Evolutionary conservation across 441 rosid genomes (phyloP).

Genomic region (Hura crepitans): DNA sequence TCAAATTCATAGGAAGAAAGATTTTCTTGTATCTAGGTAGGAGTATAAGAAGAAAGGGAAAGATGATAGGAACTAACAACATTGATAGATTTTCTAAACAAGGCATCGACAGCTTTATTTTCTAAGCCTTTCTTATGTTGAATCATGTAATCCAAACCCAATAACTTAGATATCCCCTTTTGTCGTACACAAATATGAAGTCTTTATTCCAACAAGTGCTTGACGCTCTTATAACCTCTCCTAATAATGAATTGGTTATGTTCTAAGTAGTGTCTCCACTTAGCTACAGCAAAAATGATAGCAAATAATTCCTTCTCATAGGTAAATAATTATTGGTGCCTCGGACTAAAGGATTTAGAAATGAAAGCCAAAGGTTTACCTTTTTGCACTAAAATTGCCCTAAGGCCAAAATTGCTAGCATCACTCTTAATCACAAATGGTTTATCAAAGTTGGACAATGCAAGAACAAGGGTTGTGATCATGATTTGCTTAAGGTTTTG

Average conservation of each 20-base stretch:
- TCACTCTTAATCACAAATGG: not conserved
- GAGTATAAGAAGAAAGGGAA: not conserved
- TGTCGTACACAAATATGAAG: not conserved
- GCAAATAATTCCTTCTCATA: constrained; percentile 13
- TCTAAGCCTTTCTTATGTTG: not conserved
- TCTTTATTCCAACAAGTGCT: not conserved
- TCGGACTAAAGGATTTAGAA: not conserved
- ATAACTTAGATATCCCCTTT: not conserved
- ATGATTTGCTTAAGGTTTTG: not conserved
- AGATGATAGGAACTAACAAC: too few relatives aligned
- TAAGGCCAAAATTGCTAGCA: not conserved
- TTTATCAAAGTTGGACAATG: not conserved
- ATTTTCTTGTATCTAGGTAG: not conserved
- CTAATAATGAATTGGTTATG: not conserved
- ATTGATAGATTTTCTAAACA: not conserved
- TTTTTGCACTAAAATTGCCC: not conserved
- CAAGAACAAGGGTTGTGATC: not conserved
- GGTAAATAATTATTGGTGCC: not conserved
- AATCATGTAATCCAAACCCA: not conserved
- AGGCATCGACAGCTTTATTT: not conserved
- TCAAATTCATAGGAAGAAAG: too few relatives aligned
- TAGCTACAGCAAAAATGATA: not conserved
- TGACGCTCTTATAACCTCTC: constrained; percentile 5
- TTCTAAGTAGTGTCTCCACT: constrained; percentile 9
- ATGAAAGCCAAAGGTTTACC: not conserved